phyloP scores from a whole-genome alignment of 163 green algal species.

The Prototheca cutis region DNA sequence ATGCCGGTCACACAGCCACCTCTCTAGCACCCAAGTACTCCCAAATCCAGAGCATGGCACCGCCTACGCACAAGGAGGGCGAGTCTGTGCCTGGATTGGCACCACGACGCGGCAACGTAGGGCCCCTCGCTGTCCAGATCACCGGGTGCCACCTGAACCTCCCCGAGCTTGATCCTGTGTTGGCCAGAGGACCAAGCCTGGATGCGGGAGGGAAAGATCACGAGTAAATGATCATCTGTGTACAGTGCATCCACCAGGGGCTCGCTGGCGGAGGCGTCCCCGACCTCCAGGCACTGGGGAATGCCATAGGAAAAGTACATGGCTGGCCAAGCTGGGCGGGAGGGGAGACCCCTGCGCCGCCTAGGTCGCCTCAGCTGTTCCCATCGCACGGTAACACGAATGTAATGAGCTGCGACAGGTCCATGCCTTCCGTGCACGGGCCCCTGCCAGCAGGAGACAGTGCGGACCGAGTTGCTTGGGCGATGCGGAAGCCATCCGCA shows the following conservation, averaged over 20 bases:
- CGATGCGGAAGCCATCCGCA: too few species aligned
- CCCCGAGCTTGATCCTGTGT: constrained; percentile 42
- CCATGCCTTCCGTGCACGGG: too few species aligned
- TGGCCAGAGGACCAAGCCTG: constrained; percentile 54
- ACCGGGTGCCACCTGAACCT: constrained; percentile 14
- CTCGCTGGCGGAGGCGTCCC: constrained; percentile 13
- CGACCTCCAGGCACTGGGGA: constrained; percentile 27
- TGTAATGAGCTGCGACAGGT: too few species aligned
- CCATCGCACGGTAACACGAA: too few species aligned
- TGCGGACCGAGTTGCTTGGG: too few species aligned
- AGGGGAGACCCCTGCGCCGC: too few species aligned
- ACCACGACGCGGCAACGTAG: constrained; percentile 46
- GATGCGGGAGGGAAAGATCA: constrained; percentile 33
- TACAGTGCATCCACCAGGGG: not conserved
- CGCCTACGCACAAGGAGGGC: constrained; percentile 42
- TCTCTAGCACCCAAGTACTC: not conserved
- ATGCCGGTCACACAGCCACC: not conserved
- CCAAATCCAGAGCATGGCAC: too few species aligned
- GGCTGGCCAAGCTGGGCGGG: too few species aligned
- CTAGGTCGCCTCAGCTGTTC: too few species aligned
- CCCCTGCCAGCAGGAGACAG: too few species aligned
- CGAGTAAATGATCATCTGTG: constrained; percentile 30
- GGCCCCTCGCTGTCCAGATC: constrained; percentile 40
- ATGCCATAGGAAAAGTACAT: constrained; percentile 63
- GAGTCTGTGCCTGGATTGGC: constrained; percentile 32